Base-by-base conservation (phyloP, 73 alveolate genomes). In the Paramecium pentaurelia region DNA sequence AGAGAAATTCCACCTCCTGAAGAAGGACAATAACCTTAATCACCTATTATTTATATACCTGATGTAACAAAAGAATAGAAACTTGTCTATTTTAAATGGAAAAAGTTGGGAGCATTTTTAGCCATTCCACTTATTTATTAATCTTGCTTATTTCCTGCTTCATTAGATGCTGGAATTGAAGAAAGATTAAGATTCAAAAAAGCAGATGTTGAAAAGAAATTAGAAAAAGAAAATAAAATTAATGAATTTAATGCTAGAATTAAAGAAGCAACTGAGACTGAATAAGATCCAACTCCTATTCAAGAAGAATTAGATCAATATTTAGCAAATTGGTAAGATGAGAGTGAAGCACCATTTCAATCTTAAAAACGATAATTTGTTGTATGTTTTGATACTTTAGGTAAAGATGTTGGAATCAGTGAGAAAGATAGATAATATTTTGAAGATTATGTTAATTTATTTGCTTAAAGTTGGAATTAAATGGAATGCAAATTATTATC, bases 361-460 rank as follows among this genome's bases (percentile, higher is more conserved):
- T 85, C 92, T 64, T 92, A 49, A 51, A 96, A 96, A 59, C 93
- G 92, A 93, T 71, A 94, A 71, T 96, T 94, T 87, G 97, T 96
- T 38, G 96, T 97, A 58, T 95, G 98, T 75, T 86, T 97, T 20
- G 99, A 97, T 91, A 97, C 99, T 49, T 75, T 97, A 94, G 99
- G 99, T 36, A 96, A 97, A 86, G 99, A 97, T 89, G 86, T 97
- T 34, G 96, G 88, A 20, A 92, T 96, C 36, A 75, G 91, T 44
- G 96, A 90, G 45, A 95, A 93, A 77, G 96, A 97, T 71, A 95
- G 91, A 64, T 92, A 95, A 38, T 95, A 92, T 88, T 95, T 96
- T 27, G 95, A 96, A 28, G 95, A 95, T 51, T 93, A 92, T 51
- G 98, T 97, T 7, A 97, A 93, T 77, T 90, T 95, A 77, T 94